Evolutionary conservation across 2,329 filamentous ascomycete species (phyloP), one percentile per base, ranked within the genome.

Genomic region (Arthroderma sp.): DNA sequence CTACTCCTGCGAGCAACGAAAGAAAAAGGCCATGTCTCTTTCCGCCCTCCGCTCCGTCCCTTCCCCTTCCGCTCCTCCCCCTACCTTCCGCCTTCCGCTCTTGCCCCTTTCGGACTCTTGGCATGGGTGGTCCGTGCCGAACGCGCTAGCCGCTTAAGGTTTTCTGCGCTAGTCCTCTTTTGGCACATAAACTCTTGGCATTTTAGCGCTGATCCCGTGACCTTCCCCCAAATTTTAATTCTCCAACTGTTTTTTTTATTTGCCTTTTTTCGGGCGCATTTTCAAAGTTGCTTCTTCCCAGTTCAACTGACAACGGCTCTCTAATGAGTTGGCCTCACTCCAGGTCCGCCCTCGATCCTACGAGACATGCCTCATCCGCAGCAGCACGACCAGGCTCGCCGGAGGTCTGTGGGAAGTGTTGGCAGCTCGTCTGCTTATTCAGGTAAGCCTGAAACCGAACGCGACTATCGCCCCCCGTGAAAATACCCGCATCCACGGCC

Each of bases 321-420:
- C 55, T 57, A 56, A 58, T 54, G 60, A 28, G 38, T 33, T 17
- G 25, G 33, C 33, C 31, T 37, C 51, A 17, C 17, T 49, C 47
- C 43, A 51, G 54, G 52, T 8, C 55, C 60, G 51, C 59, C 41
- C 4, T 47, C 41, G 21, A 47, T 47, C 21, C 41, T 23, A 47
- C 67, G 66, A 65, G 65, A 69, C 60, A 72, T 73, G 70, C 68
- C 70, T 61, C 66, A 66, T 55, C 62, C 65, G 54, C 64, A 68
- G 37, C 64, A 65, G 60, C 64, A 67, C 56, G 67, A 72, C 58
- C 66, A 66, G 54, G 62, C 60, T 55, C 70, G 67, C 61, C 66
- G 70, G 59, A 66, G 65, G 57, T 72, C 70, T 25, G 63, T 69
- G 61, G 70, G 69, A 53, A 71, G 69, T 59, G 67, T 64, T 62